Base-by-base conservation (phyloP, 805 yeast genomes). In the Pichia nakasei region DNA sequence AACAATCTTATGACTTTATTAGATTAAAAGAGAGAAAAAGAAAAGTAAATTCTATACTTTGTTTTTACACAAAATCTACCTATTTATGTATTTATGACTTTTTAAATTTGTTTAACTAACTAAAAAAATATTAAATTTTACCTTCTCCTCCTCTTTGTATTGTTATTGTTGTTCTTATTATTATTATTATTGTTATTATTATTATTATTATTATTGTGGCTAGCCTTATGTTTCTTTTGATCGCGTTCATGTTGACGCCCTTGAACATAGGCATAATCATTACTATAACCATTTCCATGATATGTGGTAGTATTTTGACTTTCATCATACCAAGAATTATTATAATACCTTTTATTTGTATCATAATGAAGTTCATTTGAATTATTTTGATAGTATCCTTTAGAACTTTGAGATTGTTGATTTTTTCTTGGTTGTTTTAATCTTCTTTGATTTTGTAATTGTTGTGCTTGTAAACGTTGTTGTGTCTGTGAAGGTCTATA, bases 1-100 rank as follows among this genome's bases (percentile, higher is more conserved):
- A 84, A 83, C 54, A 86, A 82, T 52, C 64, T 85, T 38, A 70
- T 83, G 53, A 67, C 71, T 18, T 64, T 83, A 31, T 63, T 83
- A 26, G 50, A 60, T 2, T 51, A 41, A 19, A n/a, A n/a, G n/a
- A n/a, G n/a, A n/a, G n/a, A n/a, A n/a, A n/a, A n/a, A n/a, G n/a
- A n/a, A n/a, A n/a, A n/a, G n/a, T n/a, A n/a, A n/a, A n/a, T n/a
- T n/a, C n/a, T n/a, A n/a, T 18, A 9, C 2, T 12, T 29, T 15
- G n/a, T n/a, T n/a, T n/a, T n/a, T n/a, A n/a, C n/a, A n/a, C n/a
- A n/a, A n/a, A n/a, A n/a, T n/a, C n/a, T n/a, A n/a, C n/a, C n/a
- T n/a, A n/a, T n/a, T n/a, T n/a, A n/a, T n/a, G n/a, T n/a, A n/a
- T n/a, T n/a, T n/a, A n/a, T n/a, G n/a, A n/a, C n/a, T n/a, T n/a